Conservation (phyloP, 805 yeast species). For the Cyberlindnera euphorbiiphila region DNA sequence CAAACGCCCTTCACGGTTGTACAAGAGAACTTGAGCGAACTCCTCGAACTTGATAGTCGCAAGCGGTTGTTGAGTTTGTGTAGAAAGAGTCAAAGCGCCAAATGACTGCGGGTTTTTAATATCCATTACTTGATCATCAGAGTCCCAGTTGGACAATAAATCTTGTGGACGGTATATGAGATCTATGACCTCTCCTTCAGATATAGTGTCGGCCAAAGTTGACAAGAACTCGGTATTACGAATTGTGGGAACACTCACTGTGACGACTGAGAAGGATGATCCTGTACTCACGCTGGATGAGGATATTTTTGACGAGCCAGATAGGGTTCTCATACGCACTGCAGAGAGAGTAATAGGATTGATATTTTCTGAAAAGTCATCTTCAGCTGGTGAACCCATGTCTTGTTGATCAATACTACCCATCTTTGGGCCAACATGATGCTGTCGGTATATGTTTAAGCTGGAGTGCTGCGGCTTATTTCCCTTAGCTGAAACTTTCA, state of each 20-base stretch:
- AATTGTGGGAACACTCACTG: conserved; percentile 6
- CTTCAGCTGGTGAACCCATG: too few relatives aligned
- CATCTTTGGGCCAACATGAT: background rate
- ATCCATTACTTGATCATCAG: background rate
- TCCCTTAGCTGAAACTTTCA: too few relatives aligned
- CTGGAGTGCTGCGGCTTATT: too few relatives aligned
- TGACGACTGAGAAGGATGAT: conserved; percentile 4
- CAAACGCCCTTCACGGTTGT: conserved; percentile 1
- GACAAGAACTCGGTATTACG: conserved; percentile 5
- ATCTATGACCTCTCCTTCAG: conserved; percentile 5
- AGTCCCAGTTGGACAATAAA: background rate
- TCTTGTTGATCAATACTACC: too few relatives aligned
- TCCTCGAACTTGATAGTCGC: conserved; percentile 7
- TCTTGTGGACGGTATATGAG: conserved; percentile 1
- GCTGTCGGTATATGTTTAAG: background rate
- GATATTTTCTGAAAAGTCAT: too few relatives aligned
- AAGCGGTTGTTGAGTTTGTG: background rate
- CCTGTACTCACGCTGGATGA: background rate
- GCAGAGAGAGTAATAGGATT: too few relatives aligned
- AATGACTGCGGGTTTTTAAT: background rate
- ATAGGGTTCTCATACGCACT: too few relatives aligned
- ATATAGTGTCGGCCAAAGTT: conserved; percentile 5
- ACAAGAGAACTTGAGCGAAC: conserved; percentile 4
- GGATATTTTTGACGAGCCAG: too few relatives aligned
- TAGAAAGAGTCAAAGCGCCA: background rate